These are phyloP conservation scores for Cercospora sp. DNA, from an alignment of 2,329 filamentous ascomycete species.

Conservation along the genomic window DNA sequence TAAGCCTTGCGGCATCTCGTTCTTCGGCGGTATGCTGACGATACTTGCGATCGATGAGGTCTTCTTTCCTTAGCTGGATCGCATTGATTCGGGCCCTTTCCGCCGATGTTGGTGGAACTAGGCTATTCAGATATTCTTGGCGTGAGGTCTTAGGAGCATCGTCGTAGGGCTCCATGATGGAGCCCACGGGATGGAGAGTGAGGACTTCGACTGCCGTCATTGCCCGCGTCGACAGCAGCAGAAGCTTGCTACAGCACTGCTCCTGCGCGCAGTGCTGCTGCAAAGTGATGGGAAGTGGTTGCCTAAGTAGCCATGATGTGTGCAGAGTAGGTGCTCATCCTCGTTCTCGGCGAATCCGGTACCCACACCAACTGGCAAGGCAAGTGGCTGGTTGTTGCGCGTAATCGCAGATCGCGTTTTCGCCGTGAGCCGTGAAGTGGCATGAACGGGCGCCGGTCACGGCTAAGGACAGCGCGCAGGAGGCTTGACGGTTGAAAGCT, in stretches of 20 bases:
- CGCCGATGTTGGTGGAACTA: conserved; percentile 25
- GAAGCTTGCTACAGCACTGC: not conserved
- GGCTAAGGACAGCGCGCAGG: not conserved
- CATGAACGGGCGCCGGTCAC: not conserved
- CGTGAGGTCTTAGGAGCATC: conserved; percentile 20
- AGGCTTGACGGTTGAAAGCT: not conserved
- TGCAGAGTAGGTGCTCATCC: not conserved
- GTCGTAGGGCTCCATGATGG: not conserved
- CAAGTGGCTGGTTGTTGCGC: not conserved
- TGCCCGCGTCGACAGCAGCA: not conserved
- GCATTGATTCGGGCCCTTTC: conserved; percentile 31
- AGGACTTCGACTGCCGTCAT: not conserved
- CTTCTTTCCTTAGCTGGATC: conserved; percentile 32
- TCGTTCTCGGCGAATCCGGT: conserved; percentile 1
- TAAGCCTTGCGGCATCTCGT: conserved; percentile 36
- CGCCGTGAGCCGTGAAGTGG: not conserved
- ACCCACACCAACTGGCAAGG: not conserved
- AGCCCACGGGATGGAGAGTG: not conserved
- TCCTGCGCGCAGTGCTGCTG: not conserved
- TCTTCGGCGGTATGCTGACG: conserved; percentile 27
- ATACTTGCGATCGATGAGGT: conserved; percentile 31
- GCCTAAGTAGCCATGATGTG: not conserved
- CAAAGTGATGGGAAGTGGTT: not conserved
- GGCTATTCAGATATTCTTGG: conserved; percentile 31
- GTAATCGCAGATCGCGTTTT: not conserved